These are phyloP conservation scores for Biscutella laevigata DNA, from an alignment of 441 rosid genomes.

Conservation along the genomic window DNA sequence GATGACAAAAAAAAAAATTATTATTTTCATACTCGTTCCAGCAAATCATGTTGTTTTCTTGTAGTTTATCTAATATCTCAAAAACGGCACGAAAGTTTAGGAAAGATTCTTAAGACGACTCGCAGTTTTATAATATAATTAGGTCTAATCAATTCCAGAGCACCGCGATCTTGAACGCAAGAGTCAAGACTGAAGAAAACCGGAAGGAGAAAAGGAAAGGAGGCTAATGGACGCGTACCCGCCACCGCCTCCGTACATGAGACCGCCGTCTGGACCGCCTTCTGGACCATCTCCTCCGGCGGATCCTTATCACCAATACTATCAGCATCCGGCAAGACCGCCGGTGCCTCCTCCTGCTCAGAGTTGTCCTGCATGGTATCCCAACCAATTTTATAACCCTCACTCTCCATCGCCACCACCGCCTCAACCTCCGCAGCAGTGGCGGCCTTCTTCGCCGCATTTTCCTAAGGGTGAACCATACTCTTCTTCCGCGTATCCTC, in stretches of 20 bases:
- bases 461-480: neutral
- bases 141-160: neutral
- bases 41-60: neutral
- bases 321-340: conserved; percentile 33
- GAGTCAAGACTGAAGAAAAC: neutral
- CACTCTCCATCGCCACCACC: conserved; percentile 46
- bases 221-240: conserved; percentile 66
- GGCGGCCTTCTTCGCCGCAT: conserved; percentile 40
- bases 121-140: conserved; percentile 6
- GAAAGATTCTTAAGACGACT: too few relatives aligned
- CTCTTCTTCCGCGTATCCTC: conserved; percentile 29
- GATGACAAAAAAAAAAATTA: too few relatives aligned
- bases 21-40: too few relatives aligned
- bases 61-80: neutral
- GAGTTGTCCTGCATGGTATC: conserved; percentile 41
- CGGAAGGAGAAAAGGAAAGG: too few relatives aligned
- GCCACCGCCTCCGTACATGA: conserved; percentile 46
- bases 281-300: conserved; percentile 35
- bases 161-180: conserved; percentile 2
- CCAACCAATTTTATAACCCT: conserved; percentile 60
- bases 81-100: neutral
- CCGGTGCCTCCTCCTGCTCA: conserved; percentile 43
- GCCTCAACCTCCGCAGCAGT: conserved; percentile 32
- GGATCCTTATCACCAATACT: conserved; percentile 52
- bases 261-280: conserved; percentile 57